Base-by-base conservation (phyloP, 2,329 filamentous ascomycete species). In the Pestalotiopsis sp. region DNA sequence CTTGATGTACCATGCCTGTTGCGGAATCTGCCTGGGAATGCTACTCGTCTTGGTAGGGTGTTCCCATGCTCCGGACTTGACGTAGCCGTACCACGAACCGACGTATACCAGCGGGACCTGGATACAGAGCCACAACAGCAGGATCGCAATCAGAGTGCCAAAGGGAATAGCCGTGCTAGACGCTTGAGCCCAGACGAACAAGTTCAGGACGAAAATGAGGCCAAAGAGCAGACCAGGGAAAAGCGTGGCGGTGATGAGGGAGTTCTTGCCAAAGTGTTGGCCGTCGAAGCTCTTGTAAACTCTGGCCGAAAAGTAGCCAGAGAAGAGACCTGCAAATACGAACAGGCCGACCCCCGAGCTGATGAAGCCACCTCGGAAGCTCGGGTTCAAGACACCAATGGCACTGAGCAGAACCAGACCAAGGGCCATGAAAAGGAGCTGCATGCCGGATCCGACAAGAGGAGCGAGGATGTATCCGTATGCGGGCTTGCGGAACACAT, bases 101-200 rank as follows among this genome's bases (percentile, higher is more conserved):
- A 89, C 81, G 73, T 96, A 94, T 4, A 97, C 94, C 11, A 97
- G 88, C 1, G 94, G 94, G 14, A 96, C 87, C 77, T 97, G 93
- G 68, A 97, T 91, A 70, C 94, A 89, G 14, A 97, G 87, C 94
- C 94, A 97, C 7, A 97, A 86, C 3, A 89, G 82, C 22, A 93
- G 79, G 2, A 97, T 87, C 7, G 84, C 91, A 39, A 96, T 76
- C 3, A 97, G 84, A 0, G 93, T 96, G 40, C 91, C 87, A 73
- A 97, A 94, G 0, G 94, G 94, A 40, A 97, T 90, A 1, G 94
- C 94, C 1, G 93, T 97, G 78, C 92, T 94, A 11, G 92, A 96
- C 0, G 93, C 92, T 79, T 97, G 93, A 0, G 93, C 91, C 94
- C 94, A 97, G 68, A 96, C 92, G 76, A 97, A 97, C 10, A 97